Conservation (phyloP, 768 basidiomycete species). For the Boletus coccyginus region DNA sequence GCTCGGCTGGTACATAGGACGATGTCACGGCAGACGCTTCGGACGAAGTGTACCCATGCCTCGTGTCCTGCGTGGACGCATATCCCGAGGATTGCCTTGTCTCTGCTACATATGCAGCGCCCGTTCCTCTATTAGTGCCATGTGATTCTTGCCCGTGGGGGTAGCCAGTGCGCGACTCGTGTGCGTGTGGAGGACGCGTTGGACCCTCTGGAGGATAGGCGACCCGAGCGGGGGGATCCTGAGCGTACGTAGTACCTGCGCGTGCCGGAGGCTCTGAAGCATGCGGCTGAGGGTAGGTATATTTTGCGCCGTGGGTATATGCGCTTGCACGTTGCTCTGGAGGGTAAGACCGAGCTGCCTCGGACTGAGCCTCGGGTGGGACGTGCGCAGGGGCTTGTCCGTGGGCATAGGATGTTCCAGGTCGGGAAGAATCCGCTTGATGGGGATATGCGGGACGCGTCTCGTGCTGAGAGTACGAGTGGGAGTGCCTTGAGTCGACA, state of each 20-base stretch:
- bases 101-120: slow-evolving; percentile 13
- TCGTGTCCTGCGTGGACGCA: slow-evolving; percentile 18
- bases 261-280: slow-evolving; percentile 16
- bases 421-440: slow-evolving; percentile 18
- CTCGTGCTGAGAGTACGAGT: slow-evolving; percentile 22
- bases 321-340: slow-evolving; percentile 18
- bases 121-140: slow-evolving; percentile 2
- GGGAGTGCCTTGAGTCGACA: slow-evolving; percentile 20
- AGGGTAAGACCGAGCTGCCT: slow-evolving; percentile 17
- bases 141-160: slow-evolving; percentile 21
- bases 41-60: slow-evolving; percentile 18
- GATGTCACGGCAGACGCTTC: slow-evolving; percentile 12
- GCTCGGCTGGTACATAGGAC: slow-evolving; percentile 19
- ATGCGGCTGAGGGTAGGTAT: slow-evolving; percentile 21
- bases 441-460: slow-evolving; percentile 19
- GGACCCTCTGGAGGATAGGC: slow-evolving; percentile 14
- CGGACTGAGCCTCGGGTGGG: slow-evolving; percentile 12
- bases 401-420: slow-evolving; percentile 21
- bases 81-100: slow-evolving; percentile 22
- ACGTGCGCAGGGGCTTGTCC: slow-evolving; percentile 9
- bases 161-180: slow-evolving; percentile 19
- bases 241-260: slow-evolving; percentile 9
- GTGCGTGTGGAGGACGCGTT: slow-evolving; percentile 12
- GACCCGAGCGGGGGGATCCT: slow-evolving; percentile 15
- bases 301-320: slow-evolving; percentile 25